phyloP scores from a whole-genome alignment of 805 yeast genomes.

The Jamesozyma jinghongensis region DNA sequence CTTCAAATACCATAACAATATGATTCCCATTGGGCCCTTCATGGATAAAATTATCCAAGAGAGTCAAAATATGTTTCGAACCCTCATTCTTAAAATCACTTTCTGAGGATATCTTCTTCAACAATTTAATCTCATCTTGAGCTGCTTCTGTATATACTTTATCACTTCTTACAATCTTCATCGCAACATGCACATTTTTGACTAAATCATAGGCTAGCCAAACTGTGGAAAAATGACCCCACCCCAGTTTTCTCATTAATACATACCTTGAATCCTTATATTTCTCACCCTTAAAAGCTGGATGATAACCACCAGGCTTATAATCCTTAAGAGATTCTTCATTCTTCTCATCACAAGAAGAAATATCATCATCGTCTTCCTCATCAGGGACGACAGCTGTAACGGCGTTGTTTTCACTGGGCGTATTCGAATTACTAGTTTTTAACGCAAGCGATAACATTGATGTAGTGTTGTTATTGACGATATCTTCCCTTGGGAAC shows the following conservation, averaged over 20 bases:
- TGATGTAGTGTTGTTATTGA: conserved; percentile 7
- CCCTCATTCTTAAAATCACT: conserved; percentile 51
- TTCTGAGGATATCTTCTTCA: conserved; percentile 42
- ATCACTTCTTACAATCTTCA: conserved; percentile 89
- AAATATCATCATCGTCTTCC: conserved; percentile 26
- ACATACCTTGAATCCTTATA: conserved; percentile 70
- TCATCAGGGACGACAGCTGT: not conserved
- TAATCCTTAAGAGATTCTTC: conserved; percentile 87
- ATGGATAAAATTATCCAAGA: conserved; percentile 79
- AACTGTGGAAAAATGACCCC: conserved; percentile 98
- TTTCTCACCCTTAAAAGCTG: conserved; percentile 79
- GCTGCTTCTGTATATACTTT: conserved; percentile 90
- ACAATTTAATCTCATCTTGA: conserved; percentile 77
- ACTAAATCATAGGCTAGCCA: conserved; percentile 68
- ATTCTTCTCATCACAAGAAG: conserved; percentile 38
- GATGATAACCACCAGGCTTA: conserved; percentile 91
- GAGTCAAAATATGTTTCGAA: conserved; percentile 66
- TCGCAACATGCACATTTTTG: conserved; percentile 69
- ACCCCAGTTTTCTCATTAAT: conserved; percentile 83
- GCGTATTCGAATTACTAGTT: conserved; percentile 3
- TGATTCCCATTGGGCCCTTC: conserved; percentile 88
- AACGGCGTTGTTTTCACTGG: not conserved
- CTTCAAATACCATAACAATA: conserved; percentile 95
- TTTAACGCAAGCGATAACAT: conserved; percentile 23
- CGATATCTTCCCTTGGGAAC: conserved; percentile 1